phyloP scores from a whole-genome alignment of 768 basidiomycete genomes.

The Macrolepiota albuminosa region DNA sequence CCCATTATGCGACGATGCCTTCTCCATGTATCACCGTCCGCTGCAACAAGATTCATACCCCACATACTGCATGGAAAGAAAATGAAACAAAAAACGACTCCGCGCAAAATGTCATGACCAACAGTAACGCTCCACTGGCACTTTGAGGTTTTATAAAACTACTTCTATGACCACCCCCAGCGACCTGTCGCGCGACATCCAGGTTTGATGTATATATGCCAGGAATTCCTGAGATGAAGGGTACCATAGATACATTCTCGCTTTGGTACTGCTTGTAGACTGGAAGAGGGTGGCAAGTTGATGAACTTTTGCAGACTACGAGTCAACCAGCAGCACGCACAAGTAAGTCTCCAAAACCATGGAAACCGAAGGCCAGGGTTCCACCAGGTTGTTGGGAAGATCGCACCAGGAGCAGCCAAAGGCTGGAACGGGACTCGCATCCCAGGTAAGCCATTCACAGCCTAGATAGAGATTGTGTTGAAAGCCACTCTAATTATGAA shows the following conservation, averaged over 20 bases:
- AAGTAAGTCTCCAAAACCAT: slow-evolving; percentile 31
- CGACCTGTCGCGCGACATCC: slow-evolving; percentile 42
- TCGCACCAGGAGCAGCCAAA: slow-evolving; percentile 28
- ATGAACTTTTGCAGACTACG: not conserved
- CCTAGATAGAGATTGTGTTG: slow-evolving; percentile 17
- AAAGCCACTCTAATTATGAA: not conserved
- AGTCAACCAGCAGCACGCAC: slow-evolving; percentile 20
- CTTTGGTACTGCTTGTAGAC: slow-evolving; percentile 31
- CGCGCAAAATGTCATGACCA: slow-evolving; percentile 7
- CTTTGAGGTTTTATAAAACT: slow-evolving; percentile 35
- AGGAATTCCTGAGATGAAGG: slow-evolving; percentile 32
- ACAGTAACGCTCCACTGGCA: slow-evolving; percentile 29
- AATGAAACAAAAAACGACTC: not conserved
- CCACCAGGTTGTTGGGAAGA: slow-evolving; percentile 38
- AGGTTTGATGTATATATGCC: slow-evolving; percentile 39
- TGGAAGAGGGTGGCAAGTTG: slow-evolving; percentile 8
- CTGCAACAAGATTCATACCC: slow-evolving; percentile 43
- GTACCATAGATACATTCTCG: slow-evolving; percentile 37
- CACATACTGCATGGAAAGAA: slow-evolving; percentile 30
- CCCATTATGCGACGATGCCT: slow-evolving; percentile 40
- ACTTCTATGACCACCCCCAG: slow-evolving; percentile 32
- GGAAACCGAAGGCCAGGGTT: slow-evolving; percentile 31
- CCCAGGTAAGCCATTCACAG: slow-evolving; percentile 33
- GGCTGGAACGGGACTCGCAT: slow-evolving; percentile 37
- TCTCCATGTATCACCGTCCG: slow-evolving; percentile 40